Base-by-base conservation (phyloP, 2,329 filamentous ascomycete genomes). In the Dryadomyces quercus-mongolicae region DNA sequence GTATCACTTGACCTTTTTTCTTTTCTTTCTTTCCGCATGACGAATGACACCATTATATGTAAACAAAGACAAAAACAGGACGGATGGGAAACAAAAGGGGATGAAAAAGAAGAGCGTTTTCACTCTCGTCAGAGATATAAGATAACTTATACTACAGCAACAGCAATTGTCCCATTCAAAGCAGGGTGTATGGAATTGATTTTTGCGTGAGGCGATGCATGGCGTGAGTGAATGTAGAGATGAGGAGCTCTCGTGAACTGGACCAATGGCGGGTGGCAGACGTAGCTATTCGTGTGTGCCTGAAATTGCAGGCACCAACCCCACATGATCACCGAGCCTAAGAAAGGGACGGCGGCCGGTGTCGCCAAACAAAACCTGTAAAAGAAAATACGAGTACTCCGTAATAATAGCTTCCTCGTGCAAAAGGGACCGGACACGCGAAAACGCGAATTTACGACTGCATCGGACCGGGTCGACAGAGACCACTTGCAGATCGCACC, bases 21-120 rank as follows among this genome's bases (percentile, higher is more conserved):
- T n/a, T 38, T 50, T 50, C 20, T 42, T 40, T 13, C 22, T 34
- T 51, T 43, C 12, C 16, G 10, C 42, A 52, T 45, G 50, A 52
- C 25, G 50, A 52, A 52, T 52, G 50, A 52, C 42, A 18, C 21
- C 15, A 18, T 31, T 31, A 51, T n/a, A 50, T 52, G 50, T 52
- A 52, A 52, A 52, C 50, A 52, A 51, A 51, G 42, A 52, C 10
- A 52, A 52, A 52, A 52, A 45, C 31, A 52, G 50, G 50, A 44
- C 20, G 40, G 21, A 16, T 5, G 38, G 38, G 38, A 51, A 31
- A 36, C 12, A 43, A 44, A 42, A 20, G 15, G 38, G 38, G 36
- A 44, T 8, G 36, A 15, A 49, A 47, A 48, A 48, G 47, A 40
- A 50, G 36, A 40, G 20, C 10, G 16, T 9, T 18, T 44, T 18